Percentiles rank a stretch among this genome's conserved stretches.
Conservation (phyloP, 257 asterid genomes). For the Fraxinus quadrangulata region DNA sequence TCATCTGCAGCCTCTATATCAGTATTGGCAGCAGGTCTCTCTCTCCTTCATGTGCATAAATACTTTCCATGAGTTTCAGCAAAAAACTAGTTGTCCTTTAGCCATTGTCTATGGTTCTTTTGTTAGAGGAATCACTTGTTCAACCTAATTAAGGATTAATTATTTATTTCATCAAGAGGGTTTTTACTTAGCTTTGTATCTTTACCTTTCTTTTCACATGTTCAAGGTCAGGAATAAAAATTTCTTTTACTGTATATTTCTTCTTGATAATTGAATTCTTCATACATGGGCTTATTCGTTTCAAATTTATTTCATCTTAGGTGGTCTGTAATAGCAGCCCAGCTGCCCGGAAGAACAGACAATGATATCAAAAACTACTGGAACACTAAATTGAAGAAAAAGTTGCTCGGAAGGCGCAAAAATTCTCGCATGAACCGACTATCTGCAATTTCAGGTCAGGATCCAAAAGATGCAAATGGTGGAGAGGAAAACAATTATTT, state of each 20-base stretch:
- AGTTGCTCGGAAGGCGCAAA: slow-evolving; percentile 75
- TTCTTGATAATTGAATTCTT: neutral
- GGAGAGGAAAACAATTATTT: slow-evolving; percentile 36
- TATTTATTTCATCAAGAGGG: slow-evolving; percentile 10
- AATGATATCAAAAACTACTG: slow-evolving; percentile 94
- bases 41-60: slow-evolving; percentile 32
- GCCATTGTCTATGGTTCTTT: slow-evolving; percentile 51
- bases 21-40: slow-evolving; percentile 97
- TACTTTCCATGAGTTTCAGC: slow-evolving; percentile 26
- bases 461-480: slow-evolving; percentile 24
- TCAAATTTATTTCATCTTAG: slow-evolving; percentile 24
- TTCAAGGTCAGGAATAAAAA: neutral
- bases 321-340: slow-evolving; percentile 99
- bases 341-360: slow-evolving; percentile 92
- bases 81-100: slow-evolving; percentile 61
- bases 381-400: slow-evolving; percentile 88
- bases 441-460: slow-evolving; percentile 31
- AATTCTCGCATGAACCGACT: slow-evolving; percentile 44
- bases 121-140: slow-evolving; percentile 24
- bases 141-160: slow-evolving; percentile 19
- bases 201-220: neutral
- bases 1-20: slow-evolving; percentile 91
- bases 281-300: neutral
- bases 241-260: neutral
- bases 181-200: neutral